phyloP scores from a whole-genome alignment of 73 alveolate genomes.

The Paramecium tetraurelia region DNA sequence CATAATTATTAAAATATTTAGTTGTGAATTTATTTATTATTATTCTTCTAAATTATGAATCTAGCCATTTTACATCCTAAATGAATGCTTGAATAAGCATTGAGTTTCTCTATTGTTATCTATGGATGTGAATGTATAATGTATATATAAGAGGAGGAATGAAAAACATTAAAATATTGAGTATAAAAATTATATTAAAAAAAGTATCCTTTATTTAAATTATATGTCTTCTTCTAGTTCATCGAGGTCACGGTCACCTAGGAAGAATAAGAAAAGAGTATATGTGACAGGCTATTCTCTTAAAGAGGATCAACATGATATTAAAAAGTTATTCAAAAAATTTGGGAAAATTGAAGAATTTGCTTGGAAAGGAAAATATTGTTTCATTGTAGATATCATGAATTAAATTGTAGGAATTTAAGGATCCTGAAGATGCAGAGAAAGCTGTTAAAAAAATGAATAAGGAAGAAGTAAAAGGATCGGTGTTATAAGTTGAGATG shows the following conservation, averaged over 20 bases:
- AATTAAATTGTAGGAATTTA: constrained; percentile 7
- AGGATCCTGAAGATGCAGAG: constrained; percentile 38
- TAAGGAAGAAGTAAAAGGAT: constrained; percentile 46
- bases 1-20: background rate
- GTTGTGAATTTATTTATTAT: background rate
- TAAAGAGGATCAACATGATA: constrained; percentile 47
- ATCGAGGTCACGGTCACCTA: constrained; percentile 48
- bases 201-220: constrained; percentile 45
- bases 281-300: constrained; percentile 50
- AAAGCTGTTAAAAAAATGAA: constrained; percentile 40
- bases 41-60: background rate
- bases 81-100: background rate
- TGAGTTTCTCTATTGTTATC: background rate
- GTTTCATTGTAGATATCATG: background rate
- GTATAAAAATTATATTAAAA: background rate
- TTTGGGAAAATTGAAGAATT: constrained; percentile 50
- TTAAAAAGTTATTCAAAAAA: constrained; percentile 23
- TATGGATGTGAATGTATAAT: background rate
- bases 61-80: background rate
- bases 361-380: constrained; percentile 53
- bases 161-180: background rate
- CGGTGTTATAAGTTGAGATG: constrained; percentile 33
- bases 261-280: constrained; percentile 22
- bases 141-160: background rate
- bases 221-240: constrained; percentile 16